Evolutionary conservation across 352 stramenopile genomes (phyloP).

Genomic region (Aphanomyces euteiches): DNA sequence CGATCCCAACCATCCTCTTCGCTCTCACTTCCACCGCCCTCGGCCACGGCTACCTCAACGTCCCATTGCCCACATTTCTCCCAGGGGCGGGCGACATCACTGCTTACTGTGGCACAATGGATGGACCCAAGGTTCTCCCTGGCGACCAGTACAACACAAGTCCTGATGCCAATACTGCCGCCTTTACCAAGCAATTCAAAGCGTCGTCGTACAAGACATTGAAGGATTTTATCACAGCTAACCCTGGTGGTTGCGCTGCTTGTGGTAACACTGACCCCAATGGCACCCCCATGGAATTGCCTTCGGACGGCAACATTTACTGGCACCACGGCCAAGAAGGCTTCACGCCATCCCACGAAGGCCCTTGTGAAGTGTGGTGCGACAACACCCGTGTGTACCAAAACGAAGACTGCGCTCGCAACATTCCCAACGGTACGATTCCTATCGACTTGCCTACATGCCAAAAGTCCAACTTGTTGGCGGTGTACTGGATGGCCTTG

Average conservation of each 20-base stretch:
- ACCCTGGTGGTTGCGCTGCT: neutral
- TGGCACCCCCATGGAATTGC: slow-evolving; percentile 12
- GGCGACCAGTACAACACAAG: slow-evolving; percentile 23
- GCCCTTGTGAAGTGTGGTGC: slow-evolving; percentile 40
- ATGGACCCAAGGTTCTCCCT: slow-evolving; percentile 5
- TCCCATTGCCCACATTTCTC: slow-evolving; percentile 9
- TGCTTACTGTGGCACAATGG: slow-evolving; percentile 8
- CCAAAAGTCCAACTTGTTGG: slow-evolving; percentile 35
- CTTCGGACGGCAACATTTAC: neutral
- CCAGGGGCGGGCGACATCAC: slow-evolving; percentile 5
- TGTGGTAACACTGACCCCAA: slow-evolving; percentile 9
- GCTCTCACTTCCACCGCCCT: neutral
- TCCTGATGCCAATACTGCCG: slow-evolving; percentile 6
- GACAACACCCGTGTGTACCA: slow-evolving; percentile 38
- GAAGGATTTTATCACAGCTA: slow-evolving; percentile 12
- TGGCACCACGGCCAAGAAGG: slow-evolving; percentile 34
- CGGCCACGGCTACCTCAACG: slow-evolving; percentile 6
- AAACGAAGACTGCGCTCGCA: slow-evolving; percentile 37
- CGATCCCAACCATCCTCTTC: neutral
- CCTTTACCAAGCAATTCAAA: slow-evolving; percentile 17
- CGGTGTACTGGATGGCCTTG: slow-evolving; percentile 45
- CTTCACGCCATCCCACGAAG: slow-evolving; percentile 38
- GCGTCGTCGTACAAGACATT: slow-evolving; percentile 21
- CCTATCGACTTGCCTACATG: slow-evolving; percentile 29
- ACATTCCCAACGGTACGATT: neutral